Base-by-base conservation (phyloP, 345 rosid species). In the Hevea brasiliensis region DNA sequence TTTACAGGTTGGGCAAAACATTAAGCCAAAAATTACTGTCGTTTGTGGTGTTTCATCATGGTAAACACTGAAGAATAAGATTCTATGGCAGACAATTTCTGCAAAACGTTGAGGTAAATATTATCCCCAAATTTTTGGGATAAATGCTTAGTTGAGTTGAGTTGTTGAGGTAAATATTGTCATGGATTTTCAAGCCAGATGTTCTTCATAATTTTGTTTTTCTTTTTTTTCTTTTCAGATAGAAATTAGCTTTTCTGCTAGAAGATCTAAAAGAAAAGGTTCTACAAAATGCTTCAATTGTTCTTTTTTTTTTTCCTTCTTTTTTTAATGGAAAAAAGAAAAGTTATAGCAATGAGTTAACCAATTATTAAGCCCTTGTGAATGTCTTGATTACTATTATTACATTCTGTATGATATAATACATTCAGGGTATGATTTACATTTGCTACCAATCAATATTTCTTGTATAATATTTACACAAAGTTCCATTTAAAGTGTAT, bases 131-230 rank as follows among this genome's bases (percentile, higher is more conserved):
- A n/a, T n/a, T n/a, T n/a, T n/a, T n/a, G n/a, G n/a, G n/a, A n/a
- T n/a, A n/a, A n/a, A n/a, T n/a, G n/a, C n/a, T n/a, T n/a, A n/a
- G n/a, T n/a, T n/a, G n/a, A n/a, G n/a, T n/a, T n/a, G n/a, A n/a
- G n/a, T n/a, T 51, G 73, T 42, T 24, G 74, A 82, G 81, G 85
- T 79, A 82, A 82, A 79, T 76, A 73, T 71, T 70, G 53, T 50
- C n/a, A 24, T 61, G 59, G 71, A 61, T 57, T 69, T 45, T 58
- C 67, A 40, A 47, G 72, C 40, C 58, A 40, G 27, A 53, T 59
- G 15, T 56, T 62, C 47, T 48, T 60, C 56, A 41, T 74, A 60
- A 8, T 4, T 71, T 69, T 37, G 44, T 26, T 26, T 41, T 32
- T 71, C 15, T 61, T 61, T n/a, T n/a, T n/a, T n/a, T n/a, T n/a